Percentiles rank a stretch among this genome's conserved stretches.
These are phyloP conservation scores for Cordyceps cicadae DNA, from an alignment of 2,329 filamentous ascomycete species.

Conservation along the genomic window DNA sequence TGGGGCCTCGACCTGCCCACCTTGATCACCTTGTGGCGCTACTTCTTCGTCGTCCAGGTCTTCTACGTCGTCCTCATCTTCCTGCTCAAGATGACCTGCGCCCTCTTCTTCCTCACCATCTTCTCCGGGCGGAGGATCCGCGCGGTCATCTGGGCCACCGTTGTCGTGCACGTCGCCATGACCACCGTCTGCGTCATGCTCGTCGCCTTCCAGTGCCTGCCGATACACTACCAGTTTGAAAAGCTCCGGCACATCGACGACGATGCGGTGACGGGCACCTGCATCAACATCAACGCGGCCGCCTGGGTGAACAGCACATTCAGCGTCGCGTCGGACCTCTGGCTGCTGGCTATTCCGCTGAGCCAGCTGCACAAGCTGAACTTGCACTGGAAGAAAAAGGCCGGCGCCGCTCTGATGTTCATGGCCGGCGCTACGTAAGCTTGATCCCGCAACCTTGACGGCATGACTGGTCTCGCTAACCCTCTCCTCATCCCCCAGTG, in stretches of 20 bases:
- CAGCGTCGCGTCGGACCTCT: conserved; percentile 38
- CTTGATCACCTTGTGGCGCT: conserved; percentile 32
- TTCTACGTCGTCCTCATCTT: conserved; percentile 35
- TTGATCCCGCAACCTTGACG: no score
- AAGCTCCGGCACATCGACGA: conserved; percentile 30
- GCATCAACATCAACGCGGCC: conserved; percentile 36
- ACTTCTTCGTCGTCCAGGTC: conserved; percentile 29
- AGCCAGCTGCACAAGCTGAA: conserved; percentile 29
- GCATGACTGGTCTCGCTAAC: conserved; percentile 7
- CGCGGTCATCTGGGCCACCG: conserved; percentile 29
- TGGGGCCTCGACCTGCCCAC: conserved; percentile 33
- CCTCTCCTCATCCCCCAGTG: conserved; percentile 10
- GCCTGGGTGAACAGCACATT: conserved; percentile 39
- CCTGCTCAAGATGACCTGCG: conserved; percentile 37
- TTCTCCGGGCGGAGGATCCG: conserved; percentile 32
- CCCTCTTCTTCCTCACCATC: conserved; percentile 43
- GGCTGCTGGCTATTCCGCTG: conserved; percentile 38
- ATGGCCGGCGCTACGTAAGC: conserved; percentile 30
- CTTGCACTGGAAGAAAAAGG: conserved; percentile 34
- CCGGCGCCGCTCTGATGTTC: conserved; percentile 36
- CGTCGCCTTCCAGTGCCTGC: conserved; percentile 37
- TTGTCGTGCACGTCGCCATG: conserved; percentile 25
- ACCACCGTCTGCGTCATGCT: conserved; percentile 29
- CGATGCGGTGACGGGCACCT: conserved; percentile 31
- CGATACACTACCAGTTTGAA: conserved; percentile 40